phyloP scores from a whole-genome alignment of 208 protist genomes.

The Ichthyophonus hoferi region DNA sequence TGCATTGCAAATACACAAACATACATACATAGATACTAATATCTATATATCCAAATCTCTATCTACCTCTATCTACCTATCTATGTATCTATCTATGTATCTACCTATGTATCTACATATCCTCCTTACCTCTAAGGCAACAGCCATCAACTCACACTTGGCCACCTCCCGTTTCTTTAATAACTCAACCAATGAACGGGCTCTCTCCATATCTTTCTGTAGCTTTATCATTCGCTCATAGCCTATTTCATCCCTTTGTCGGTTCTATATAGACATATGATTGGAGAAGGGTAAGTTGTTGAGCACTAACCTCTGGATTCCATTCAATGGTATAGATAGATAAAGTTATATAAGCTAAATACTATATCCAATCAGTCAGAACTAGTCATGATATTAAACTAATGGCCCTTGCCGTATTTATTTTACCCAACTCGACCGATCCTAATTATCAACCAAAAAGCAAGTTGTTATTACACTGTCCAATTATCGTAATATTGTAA shows the following conservation, averaged over 20 bases:
- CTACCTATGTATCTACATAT: neutral
- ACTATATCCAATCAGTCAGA: too few relatives aligned
- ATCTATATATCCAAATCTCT: neutral
- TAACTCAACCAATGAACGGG: neutral
- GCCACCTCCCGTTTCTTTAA: neutral
- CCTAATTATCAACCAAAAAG: too few relatives aligned
- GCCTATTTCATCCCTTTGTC: neutral
- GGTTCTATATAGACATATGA: neutral
- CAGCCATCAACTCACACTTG: neutral
- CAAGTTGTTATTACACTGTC: too few relatives aligned
- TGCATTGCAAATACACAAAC: too few relatives aligned
- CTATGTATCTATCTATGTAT: neutral
- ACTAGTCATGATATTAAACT: too few relatives aligned
- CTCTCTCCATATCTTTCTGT: neutral
- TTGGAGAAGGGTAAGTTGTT: too few relatives aligned
- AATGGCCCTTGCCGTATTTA: too few relatives aligned
- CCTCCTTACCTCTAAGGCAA: conserved; percentile 6
- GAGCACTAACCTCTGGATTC: too few relatives aligned
- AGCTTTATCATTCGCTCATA: neutral
- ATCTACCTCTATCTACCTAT: neutral
- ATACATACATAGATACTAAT: neutral
- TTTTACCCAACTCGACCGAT: too few relatives aligned
- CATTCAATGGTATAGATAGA: too few relatives aligned
- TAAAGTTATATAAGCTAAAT: too few relatives aligned
- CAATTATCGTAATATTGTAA: too few relatives aligned